phyloP scores from a whole-genome alignment of 257 asterid species.

The Buddleja alternifolia region DNA sequence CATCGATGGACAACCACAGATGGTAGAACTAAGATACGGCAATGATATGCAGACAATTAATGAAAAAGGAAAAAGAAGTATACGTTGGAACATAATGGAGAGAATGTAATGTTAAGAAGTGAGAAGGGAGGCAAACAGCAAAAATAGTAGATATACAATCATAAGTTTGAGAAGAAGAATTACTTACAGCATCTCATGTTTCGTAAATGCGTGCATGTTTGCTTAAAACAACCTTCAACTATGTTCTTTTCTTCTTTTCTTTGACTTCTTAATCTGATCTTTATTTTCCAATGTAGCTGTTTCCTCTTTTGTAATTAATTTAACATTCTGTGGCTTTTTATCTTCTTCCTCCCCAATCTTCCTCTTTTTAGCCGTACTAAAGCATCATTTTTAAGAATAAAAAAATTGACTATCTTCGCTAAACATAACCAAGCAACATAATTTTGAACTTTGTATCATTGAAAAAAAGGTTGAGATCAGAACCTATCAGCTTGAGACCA shows the following conservation, averaged over 20 bases:
- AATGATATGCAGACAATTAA: neutral
- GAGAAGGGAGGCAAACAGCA: neutral
- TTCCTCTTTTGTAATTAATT: constrained; percentile 19
- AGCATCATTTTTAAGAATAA: constrained; percentile 7
- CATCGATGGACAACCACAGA: neutral
- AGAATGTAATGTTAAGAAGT: neutral
- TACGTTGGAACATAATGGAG: neutral
- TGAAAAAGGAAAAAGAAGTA: neutral
- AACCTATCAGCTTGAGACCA: constrained; percentile 50
- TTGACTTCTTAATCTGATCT: constrained; percentile 32
- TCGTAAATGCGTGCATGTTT: constrained; percentile 7
- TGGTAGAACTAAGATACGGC: too few relatives aligned
- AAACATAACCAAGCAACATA: neutral
- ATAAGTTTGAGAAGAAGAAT: neutral
- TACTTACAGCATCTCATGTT: constrained; percentile 1
- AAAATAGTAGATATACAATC: neutral
- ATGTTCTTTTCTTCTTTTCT: constrained; percentile 33
- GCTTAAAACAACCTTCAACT: constrained; percentile 23
- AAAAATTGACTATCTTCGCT: neutral
- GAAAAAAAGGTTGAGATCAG: neutral
- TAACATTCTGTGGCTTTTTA: constrained; percentile 12
- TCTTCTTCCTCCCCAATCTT: constrained; percentile 8
- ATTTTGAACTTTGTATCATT: neutral
- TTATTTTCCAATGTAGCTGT: neutral
- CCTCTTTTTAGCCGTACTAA: constrained; percentile 35